These are phyloP conservation scores for Galerina marginata DNA, from an alignment of 768 basidiomycete species.

Conservation along the genomic window DNA sequence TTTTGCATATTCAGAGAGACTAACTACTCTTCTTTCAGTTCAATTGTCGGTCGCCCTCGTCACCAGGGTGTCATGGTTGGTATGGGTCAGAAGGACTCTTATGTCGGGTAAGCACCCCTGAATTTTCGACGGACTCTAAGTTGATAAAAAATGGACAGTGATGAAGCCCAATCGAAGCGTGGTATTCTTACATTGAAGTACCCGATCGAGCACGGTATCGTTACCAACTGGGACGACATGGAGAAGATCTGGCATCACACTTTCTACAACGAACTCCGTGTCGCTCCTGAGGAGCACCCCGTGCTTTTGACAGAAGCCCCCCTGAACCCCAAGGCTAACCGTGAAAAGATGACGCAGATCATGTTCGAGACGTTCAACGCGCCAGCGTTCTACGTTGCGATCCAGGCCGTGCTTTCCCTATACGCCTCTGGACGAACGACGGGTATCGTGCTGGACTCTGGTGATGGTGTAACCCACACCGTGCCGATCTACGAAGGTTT, in stretches of 20 bases:
- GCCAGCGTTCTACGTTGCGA: slow-evolving; percentile 90
- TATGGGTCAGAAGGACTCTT: slow-evolving; percentile 97
- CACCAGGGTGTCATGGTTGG: slow-evolving; percentile 97
- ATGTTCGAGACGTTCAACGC: slow-evolving; percentile 97
- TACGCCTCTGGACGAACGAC: slow-evolving; percentile 98
- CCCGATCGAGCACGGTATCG: slow-evolving; percentile 92
- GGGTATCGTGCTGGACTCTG: slow-evolving; percentile 93
- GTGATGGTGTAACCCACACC: slow-evolving; percentile 95
- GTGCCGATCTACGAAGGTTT: slow-evolving; percentile 98
- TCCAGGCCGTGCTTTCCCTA: slow-evolving; percentile 89
- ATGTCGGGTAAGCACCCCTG: slow-evolving; percentile 73
- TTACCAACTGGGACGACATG: slow-evolving; percentile 99
- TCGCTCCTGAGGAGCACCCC: slow-evolving; percentile 93
- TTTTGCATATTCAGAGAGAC: not conserved
- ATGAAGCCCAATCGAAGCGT: slow-evolving; percentile 59
- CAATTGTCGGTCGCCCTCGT: slow-evolving; percentile 93
- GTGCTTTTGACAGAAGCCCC: slow-evolving; percentile 93
- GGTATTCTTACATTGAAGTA: slow-evolving; percentile 94
- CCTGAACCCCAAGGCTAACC: slow-evolving; percentile 90
- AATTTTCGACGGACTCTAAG: not conserved
- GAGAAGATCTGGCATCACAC: slow-evolving; percentile 99
- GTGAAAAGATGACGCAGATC: slow-evolving; percentile 96
- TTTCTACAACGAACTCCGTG: slow-evolving; percentile 94
- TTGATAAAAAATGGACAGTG: slow-evolving; percentile 22
- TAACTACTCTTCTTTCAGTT: slow-evolving; percentile 47